Evolutionary conservation across 129 eudicot species (phyloP), one percentile per base, ranked within the genome.

Genomic region (Artemisia argyi): DNA sequence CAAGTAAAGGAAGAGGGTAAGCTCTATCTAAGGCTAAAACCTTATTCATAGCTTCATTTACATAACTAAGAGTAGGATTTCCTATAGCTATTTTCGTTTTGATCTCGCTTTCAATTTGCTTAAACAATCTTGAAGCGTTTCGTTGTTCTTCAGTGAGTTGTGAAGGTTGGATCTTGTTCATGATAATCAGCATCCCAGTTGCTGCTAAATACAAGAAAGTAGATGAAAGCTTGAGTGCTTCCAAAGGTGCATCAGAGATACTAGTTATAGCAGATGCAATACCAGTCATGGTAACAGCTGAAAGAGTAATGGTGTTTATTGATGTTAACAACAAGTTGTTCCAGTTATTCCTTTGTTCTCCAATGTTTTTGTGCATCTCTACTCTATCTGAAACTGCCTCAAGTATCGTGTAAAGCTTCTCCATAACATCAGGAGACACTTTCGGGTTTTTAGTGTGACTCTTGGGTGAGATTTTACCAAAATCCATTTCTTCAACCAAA

Each of bases 1-100:
- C 96, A 11, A 89, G 83, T 17, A 92, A 68, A 59, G 98, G 98
- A 62, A 92, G 88, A 19, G 98, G 98, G 75, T 84, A 92, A 3
- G 96, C 98, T 73, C 63, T 81, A 52, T 92, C 98, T 65, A 89
- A 61, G 42, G 87, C 88, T 81, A 87, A 81, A 30, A 89, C 83
- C 61, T 74, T 85, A 22, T 78, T 82, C 84, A 87, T 78, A 2
- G 84, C 63, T n/a, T 89, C 89, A 18, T 83, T 75, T 7, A 87
- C 87, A 44, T 84, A 83, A 32, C 22, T 58, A 1, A 32, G 5
- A 4, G 77, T 69, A 4, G 74, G 71, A 0, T 26, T 69, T 11
- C 77, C 70, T 0, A 76, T 53, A 0, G 81, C 68, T 0, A 87
- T 20, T 10, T 49, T 69, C 10, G 83, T 81, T 70, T 84, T 68